Conservation (phyloP, 1,284 basidiomycete genomes). For the Ustilago nuda region DNA sequence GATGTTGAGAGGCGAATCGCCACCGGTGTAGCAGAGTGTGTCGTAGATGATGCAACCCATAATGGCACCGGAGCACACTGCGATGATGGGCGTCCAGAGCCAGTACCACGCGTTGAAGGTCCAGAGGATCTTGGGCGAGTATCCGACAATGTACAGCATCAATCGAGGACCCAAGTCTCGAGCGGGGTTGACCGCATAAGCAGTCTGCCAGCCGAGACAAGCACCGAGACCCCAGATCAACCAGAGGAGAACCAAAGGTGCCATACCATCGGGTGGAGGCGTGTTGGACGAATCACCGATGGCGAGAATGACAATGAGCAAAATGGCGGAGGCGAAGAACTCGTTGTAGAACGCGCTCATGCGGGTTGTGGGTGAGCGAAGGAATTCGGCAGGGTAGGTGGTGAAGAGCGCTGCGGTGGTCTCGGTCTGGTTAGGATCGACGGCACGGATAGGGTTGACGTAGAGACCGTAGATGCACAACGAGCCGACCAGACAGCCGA, state of each 20-base stretch:
- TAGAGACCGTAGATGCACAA: slow-evolving; percentile 81
- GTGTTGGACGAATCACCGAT: slow-evolving; percentile 70
- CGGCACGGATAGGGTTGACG: slow-evolving; percentile 76
- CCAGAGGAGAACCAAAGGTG: slow-evolving; percentile 75
- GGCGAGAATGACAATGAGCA: slow-evolving; percentile 59
- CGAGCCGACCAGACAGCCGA: slow-evolving; percentile 79
- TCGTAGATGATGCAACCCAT: slow-evolving; percentile 70
- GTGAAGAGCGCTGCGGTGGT: slow-evolving; percentile 77
- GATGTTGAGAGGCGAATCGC: slow-evolving; percentile 65
- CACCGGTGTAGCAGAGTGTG: slow-evolving; percentile 68
- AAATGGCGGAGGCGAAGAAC: slow-evolving; percentile 53
- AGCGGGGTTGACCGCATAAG: slow-evolving; percentile 76
- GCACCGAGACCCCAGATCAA: slow-evolving; percentile 74
- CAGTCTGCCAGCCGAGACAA: slow-evolving; percentile 75
- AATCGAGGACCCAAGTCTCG: slow-evolving; percentile 77
- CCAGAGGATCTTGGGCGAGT: slow-evolving; percentile 71
- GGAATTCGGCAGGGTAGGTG: slow-evolving; percentile 73
- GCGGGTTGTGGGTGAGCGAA: slow-evolving; percentile 42
- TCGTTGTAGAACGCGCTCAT: slow-evolving; percentile 58
- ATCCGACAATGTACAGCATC: slow-evolving; percentile 76
- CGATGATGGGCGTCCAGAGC: slow-evolving; percentile 77
- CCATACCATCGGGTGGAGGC: slow-evolving; percentile 73
- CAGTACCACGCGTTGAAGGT: slow-evolving; percentile 77
- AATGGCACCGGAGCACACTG: slow-evolving; percentile 64
- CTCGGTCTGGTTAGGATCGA: slow-evolving; percentile 58